Conservation (phyloP, 306 rosid genomes). For the Vigna trinervia region DNA sequence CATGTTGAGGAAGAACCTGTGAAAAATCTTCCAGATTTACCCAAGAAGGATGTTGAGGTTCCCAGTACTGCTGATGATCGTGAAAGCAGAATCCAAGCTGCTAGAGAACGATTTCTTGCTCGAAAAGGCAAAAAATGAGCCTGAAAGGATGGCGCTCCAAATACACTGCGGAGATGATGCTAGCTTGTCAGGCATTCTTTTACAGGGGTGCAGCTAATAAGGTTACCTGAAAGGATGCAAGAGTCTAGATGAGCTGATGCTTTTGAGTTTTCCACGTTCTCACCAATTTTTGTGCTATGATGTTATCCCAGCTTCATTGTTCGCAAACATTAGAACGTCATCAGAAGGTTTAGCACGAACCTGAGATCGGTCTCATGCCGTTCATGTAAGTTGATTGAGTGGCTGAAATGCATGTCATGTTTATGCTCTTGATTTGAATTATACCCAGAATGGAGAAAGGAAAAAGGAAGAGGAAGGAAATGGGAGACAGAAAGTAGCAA, state of each 20-base stretch:
- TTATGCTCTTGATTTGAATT: slow-evolving; percentile 31
- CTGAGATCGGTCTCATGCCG: slow-evolving; percentile 22
- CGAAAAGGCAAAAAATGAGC: slow-evolving; percentile 75
- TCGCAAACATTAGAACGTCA: slow-evolving; percentile 24
- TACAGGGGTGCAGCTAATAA: slow-evolving; percentile 19
- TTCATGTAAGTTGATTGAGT: slow-evolving; percentile 21
- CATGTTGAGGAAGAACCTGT: slow-evolving; percentile 50
- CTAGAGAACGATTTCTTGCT: slow-evolving; percentile 87
- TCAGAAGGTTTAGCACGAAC: slow-evolving; percentile 28
- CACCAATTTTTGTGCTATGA: slow-evolving; percentile 33
- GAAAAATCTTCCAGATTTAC: slow-evolving; percentile 56
- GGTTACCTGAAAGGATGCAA: slow-evolving; percentile 14
- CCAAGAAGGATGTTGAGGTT: slow-evolving; percentile 57
- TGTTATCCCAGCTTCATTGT: slow-evolving; percentile 33
- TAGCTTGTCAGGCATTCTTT: slow-evolving; percentile 35
- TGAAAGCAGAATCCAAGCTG: slow-evolving; percentile 78
- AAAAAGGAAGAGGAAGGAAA: slow-evolving; percentile 16
- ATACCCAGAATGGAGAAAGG: slow-evolving; percentile 5
- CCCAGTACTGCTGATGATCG: slow-evolving; percentile 53
- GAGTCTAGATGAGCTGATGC: slow-evolving; percentile 28
- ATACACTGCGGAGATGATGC: slow-evolving; percentile 33
- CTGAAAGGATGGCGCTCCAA: not conserved
- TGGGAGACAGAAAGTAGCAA: slow-evolving; percentile 8
- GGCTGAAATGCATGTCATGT: slow-evolving; percentile 14
- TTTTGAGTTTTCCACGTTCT: slow-evolving; percentile 17